Base-by-base conservation (phyloP, 2,329 filamentous ascomycete genomes). In the Verruconis gallopava region DNA sequence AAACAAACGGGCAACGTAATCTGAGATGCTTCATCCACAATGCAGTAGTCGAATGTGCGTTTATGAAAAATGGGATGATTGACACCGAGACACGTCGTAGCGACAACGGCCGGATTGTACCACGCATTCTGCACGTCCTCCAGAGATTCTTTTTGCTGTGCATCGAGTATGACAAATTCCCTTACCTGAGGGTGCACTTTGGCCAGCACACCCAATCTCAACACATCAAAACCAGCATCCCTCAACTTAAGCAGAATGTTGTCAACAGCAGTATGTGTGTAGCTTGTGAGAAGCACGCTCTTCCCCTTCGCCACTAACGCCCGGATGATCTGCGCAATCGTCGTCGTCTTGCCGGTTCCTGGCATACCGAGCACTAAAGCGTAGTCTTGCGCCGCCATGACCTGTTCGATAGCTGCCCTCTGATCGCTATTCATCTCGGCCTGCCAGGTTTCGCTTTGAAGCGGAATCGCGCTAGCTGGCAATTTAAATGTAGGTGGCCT, bases 311-410 rank as follows among this genome's bases (percentile, higher is more conserved):
- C 77, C 4, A 91, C 81, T 21, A 98, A 69, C 1, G 89, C 85
- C 35, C 85, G 79, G 53, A 98, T 96, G 51, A 98, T 95, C 57
- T 96, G 88, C 4, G 89, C 86, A 54, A 98, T 96, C 0, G 91
- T 98, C 0, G 91, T 98, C 2, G 91, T 98, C 62, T 98, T 98
- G 44, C 91, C 91, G 0, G 91, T 98, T 5, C 91, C 91, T 2
- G 91, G 91, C 91, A 98, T 98, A 20, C 91, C 91, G 15, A 98
- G 74, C 11, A 98, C 88, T n/a, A 98, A 70, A 5, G 91, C 89
- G 59, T 96, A 98, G 63, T 98, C 88, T 50, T 83, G 75, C 3
- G 91, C 89, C 53, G 81, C 85, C 81, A 98, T 93, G 30, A 98
- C 89, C 60, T 95, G 96, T 51, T 85, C 75, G 40, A 98, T 86